phyloP scores from a whole-genome alignment of 306 rosid species.

The Vigna reflexopilosa region DNA sequence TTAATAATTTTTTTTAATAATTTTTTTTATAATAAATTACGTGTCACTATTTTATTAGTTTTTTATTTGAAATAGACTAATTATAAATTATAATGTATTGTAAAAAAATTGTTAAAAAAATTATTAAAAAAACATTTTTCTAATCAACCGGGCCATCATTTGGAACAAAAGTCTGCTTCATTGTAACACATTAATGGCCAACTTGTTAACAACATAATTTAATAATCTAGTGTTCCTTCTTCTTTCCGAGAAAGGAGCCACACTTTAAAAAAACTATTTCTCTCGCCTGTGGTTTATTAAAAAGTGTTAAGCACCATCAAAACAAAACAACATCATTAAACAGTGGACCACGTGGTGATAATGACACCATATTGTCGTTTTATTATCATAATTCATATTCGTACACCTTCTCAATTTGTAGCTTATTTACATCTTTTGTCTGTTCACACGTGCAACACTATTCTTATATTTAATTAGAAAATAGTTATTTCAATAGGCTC shows the following conservation, averaged over 20 bases:
- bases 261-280: not conserved
- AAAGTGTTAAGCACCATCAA: not conserved
- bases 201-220: conserved; percentile 41
- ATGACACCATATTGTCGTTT: conserved; percentile 51
- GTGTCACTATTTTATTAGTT: no score
- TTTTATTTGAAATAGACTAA: no score
- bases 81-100: no score
- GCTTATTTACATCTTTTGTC: conserved; percentile 28
- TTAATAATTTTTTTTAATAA: no score
- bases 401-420: conserved; percentile 38
- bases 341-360: conserved; percentile 55
- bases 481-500: not conserved
- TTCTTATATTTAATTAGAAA: conserved; percentile 10
- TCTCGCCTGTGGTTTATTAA: conserved; percentile 12
- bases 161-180: conserved; percentile 44
- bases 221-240: conserved; percentile 43
- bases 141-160: conserved; percentile 39
- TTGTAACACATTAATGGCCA: conserved; percentile 35
- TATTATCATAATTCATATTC: conserved; percentile 34
- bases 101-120: no score
- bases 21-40: no score
- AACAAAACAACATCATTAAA: conserved; percentile 34
- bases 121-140: no score
- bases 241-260: conserved; percentile 50
- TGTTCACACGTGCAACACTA: conserved; percentile 16